Conservation (phyloP, 192 early-diverging fungal species). For the Podila verticillata region DNA sequence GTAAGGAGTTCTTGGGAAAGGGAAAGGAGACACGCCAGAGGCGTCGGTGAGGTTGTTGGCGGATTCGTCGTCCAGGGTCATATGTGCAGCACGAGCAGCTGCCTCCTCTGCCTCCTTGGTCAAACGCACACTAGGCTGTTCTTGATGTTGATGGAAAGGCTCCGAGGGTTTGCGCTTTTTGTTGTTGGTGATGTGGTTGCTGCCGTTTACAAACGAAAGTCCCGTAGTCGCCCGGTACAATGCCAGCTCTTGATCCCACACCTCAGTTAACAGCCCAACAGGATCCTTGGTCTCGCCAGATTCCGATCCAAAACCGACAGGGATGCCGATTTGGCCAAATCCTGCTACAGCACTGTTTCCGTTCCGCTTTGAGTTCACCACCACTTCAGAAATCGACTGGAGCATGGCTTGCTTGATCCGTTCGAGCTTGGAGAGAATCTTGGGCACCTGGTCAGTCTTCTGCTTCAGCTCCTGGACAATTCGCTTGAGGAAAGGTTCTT, state of each 20-base stretch:
- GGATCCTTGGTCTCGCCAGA: conserved; percentile 22
- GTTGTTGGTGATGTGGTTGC: not conserved
- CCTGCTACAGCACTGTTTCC: conserved; percentile 34
- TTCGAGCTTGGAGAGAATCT: conserved; percentile 30
- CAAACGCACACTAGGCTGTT: conserved; percentile 33
- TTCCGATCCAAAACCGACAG: conserved; percentile 29
- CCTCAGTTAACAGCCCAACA: conserved; percentile 24
- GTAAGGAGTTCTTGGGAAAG: conserved; percentile 51
- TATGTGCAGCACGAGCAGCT: conserved; percentile 27
- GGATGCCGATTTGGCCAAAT: conserved; percentile 40
- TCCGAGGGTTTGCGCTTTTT: conserved; percentile 47
- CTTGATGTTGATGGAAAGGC: conserved; percentile 47
- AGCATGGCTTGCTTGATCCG: conserved; percentile 40
- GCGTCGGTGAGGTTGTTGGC: not conserved
- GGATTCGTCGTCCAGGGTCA: conserved; percentile 27
- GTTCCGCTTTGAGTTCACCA: conserved; percentile 34
- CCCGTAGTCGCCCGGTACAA: conserved; percentile 32
- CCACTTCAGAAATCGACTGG: conserved; percentile 37
- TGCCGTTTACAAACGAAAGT: not conserved
- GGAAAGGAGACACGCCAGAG: conserved; percentile 40
- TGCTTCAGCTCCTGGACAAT: conserved; percentile 57
- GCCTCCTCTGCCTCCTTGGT: conserved; percentile 35
- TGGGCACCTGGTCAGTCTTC: conserved; percentile 45
- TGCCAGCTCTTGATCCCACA: conserved; percentile 39
- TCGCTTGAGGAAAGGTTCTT: conserved; percentile 69